Evolutionary conservation across 2,329 filamentous ascomycete species (phyloP), one percentile per base, ranked within the genome.

Genomic region (Zymoseptoria ardabiliae): DNA sequence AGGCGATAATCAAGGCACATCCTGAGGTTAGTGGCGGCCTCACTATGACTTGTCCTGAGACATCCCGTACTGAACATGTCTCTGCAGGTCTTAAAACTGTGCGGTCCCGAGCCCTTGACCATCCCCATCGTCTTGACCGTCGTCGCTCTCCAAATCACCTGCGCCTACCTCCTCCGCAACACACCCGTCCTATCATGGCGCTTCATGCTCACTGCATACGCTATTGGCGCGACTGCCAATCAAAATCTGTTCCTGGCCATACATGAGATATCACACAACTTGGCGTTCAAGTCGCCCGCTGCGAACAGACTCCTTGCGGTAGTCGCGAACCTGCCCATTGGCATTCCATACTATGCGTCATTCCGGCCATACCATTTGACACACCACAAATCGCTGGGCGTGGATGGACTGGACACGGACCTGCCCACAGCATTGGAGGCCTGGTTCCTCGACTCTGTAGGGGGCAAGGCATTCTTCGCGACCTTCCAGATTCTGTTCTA

Each of bases 401-500:
- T 99, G 55, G 90, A 96, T 70, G 94, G 94, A 58, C 85, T 99
- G 50, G 94, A 99, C 74, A 96, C 93, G 51, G 94, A 99, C 72
- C 86, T 99, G 25, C 94, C 94, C 22, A 97, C 94, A 19, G 85
- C 90, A 54, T 76, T 97, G 55, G 94, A 99, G 79, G 93, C 91
- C 63, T 77, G 96, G 72, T 88, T 99, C 74, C 87, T 99, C 69
- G 90, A 99, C 79, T 97, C 91, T 7, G 87, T 99, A 68, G 84
- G 93, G 19, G 94, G 94, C 74, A 99, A 99, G 78, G 88, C 94
- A 66, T 99, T 99, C 81, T 99, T 99, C 83, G 93, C 89, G 79
- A 99, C 94, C 67, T 99, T 97, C 79, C 94, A 99, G 77, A 97
- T 99, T 75, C 84, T 99, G 73, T 99, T 99, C 83, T 99, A 99